phyloP scores from a whole-genome alignment of 192 early-diverging fungal species.

The Linnemannia elongata region DNA sequence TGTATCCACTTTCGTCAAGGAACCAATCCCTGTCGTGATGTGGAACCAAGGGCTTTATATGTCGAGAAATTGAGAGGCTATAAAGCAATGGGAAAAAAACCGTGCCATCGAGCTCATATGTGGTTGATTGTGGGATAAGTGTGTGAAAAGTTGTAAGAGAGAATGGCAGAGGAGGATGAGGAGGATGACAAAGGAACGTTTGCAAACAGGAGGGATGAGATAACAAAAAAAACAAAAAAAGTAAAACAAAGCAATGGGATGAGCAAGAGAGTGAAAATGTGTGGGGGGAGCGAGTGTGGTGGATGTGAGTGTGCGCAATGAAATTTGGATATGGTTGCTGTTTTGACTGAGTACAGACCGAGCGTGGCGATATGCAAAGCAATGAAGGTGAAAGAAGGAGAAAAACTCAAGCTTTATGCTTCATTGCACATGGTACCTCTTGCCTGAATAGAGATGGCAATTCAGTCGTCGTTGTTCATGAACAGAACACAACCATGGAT shows the following conservation, averaged over 20 bases:
- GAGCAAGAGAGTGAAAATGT: neutral
- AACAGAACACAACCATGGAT: too few relatives aligned
- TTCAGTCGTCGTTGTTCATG: neutral
- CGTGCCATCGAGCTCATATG: neutral
- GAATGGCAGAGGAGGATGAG: neutral
- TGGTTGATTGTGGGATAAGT: neutral
- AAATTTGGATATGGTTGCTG: too few relatives aligned
- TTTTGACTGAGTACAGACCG: neutral
- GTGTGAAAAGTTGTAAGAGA: neutral
- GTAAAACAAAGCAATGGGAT: neutral
- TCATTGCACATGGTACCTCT: too few relatives aligned
- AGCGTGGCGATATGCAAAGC: conserved; percentile 1
- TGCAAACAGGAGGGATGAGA: neutral
- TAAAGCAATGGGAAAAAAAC: too few relatives aligned
- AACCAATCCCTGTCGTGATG: neutral
- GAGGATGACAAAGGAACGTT: neutral
- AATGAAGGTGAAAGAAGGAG: neutral
- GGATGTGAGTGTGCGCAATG: neutral
- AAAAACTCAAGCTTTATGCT: too few relatives aligned
- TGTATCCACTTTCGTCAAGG: neutral
- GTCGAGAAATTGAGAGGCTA: neutral
- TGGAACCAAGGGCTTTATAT: neutral
- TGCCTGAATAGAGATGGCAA: neutral
- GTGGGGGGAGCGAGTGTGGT: neutral
- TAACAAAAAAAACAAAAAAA: neutral